Conservation (phyloP, 768 basidiomycete species). For the Cyathus striatus region DNA sequence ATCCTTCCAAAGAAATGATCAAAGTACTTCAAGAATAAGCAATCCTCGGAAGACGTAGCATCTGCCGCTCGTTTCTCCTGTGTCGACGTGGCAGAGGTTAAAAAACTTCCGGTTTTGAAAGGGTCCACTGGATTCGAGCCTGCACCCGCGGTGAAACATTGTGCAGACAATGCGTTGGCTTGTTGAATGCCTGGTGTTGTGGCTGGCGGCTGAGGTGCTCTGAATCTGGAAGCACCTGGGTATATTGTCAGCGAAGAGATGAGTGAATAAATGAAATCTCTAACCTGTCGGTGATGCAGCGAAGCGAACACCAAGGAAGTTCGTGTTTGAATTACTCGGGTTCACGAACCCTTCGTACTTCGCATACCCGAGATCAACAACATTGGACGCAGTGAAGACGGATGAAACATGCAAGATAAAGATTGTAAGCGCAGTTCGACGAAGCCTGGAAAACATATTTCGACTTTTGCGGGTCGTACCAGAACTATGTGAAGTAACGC, state of each 20-base stretch:
- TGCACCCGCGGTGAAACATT: neutral
- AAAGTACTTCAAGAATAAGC: conserved; percentile 2
- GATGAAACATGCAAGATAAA: too few relatives aligned
- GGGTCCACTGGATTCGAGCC: neutral
- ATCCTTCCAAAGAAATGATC: neutral
- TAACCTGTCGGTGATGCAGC: neutral
- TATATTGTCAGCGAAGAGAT: neutral
- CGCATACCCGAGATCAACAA: neutral
- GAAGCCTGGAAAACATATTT: too few relatives aligned
- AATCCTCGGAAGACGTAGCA: conserved; percentile 1
- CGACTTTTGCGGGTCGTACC: too few relatives aligned
- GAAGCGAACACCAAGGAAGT: neutral
- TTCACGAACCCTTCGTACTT: neutral
- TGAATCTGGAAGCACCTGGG: neutral
- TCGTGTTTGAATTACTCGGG: conserved; percentile 8
- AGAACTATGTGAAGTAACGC: too few relatives aligned
- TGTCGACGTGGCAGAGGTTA: neutral
- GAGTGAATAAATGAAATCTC: neutral
- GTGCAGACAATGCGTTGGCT: neutral
- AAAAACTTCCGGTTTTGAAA: too few relatives aligned
- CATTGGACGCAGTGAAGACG: too few relatives aligned
- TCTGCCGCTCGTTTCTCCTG: neutral
- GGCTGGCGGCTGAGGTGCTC: conserved; percentile 1
- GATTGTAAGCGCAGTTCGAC: too few relatives aligned
- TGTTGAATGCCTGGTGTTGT: neutral